Evolutionary conservation across 2,329 filamentous ascomycete genomes (phyloP).

Genomic region (Cladosporium sp.): DNA sequence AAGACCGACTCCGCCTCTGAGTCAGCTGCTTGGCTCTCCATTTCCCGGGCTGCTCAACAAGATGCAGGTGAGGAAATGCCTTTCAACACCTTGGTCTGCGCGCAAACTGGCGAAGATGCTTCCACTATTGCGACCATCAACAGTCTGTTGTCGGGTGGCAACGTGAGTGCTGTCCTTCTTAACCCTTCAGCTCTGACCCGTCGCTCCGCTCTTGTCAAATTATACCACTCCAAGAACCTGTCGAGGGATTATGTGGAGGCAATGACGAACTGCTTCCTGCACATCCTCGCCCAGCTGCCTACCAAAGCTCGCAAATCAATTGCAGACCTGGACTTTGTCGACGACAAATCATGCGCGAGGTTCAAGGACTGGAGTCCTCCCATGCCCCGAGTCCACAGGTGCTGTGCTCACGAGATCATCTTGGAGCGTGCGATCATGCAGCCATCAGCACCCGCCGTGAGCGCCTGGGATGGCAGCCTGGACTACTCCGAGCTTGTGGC

Average conservation of each 20-base stretch:
- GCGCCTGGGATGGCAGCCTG: slow-evolving; percentile 15
- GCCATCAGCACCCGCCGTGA: slow-evolving; percentile 2
- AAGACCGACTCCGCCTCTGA: slow-evolving; percentile 1
- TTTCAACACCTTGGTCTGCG: slow-evolving; percentile 5
- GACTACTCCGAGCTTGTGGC: slow-evolving; percentile 14
- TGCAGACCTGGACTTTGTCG: slow-evolving; percentile 5
- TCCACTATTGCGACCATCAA: background rate
- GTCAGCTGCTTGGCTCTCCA: background rate
- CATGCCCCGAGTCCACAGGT: background rate
- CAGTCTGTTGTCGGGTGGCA: slow-evolving; percentile 2
- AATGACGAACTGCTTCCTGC: slow-evolving; percentile 7
- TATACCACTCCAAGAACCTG: slow-evolving; percentile 4
- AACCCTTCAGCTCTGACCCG: slow-evolving; percentile 3
- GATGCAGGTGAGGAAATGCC: background rate
- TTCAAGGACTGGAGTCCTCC: background rate
- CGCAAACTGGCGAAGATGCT: background rate
- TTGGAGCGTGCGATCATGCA: background rate
- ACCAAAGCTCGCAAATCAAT: background rate
- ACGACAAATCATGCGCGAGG: background rate
- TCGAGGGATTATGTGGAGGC: background rate
- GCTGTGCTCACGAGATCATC: slow-evolving; percentile 6
- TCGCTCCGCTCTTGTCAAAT: slow-evolving; percentile 1
- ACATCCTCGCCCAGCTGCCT: slow-evolving; percentile 1
- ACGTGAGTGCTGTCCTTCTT: background rate
- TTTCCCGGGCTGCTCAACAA: background rate